A percentile compares a stretch with the other conserved stretches of the same genome.
These are phyloP conservation scores for Lipomyces mesembrius DNA, from an alignment of 805 yeast species.

Conservation along the genomic window DNA sequence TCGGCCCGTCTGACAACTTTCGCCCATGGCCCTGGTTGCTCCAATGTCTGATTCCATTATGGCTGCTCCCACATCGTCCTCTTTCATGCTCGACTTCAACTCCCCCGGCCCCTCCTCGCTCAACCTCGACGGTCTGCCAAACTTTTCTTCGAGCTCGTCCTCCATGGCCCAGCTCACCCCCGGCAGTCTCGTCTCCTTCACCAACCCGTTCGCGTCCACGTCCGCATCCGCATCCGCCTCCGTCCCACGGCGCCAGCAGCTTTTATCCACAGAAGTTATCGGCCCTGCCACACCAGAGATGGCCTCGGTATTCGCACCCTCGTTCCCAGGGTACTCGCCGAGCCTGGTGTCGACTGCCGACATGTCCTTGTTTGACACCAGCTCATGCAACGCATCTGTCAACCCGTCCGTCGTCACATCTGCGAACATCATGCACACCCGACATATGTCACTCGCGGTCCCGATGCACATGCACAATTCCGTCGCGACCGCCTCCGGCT, in stretches of 20 bases:
- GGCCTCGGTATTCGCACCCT: neutral
- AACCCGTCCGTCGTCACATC: neutral
- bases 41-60: neutral
- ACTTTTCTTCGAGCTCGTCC: neutral
- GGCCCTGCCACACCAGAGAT: neutral
- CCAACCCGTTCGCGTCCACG: constrained; percentile 6
- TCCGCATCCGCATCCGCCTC: neutral
- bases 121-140: neutral
- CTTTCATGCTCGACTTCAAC: constrained; percentile 3
- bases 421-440: neutral
- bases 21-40: constrained; percentile 2
- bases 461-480: constrained; percentile 1
- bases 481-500: neutral
- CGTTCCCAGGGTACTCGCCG: neutral
- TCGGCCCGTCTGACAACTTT: neutral
- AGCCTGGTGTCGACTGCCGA: constrained; percentile 1
- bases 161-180: constrained; percentile 5
- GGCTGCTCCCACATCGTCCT: constrained; percentile 5
- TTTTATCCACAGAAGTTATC: neutral
- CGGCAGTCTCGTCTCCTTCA: constrained; percentile 1
- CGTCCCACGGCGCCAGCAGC: neutral
- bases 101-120: neutral
- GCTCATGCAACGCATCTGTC: neutral
- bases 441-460: neutral
- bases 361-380: constrained; percentile 3